Evolutionary conservation across 2,329 filamentous ascomycete species (phyloP).

Genomic region (Chalara sp.): DNA sequence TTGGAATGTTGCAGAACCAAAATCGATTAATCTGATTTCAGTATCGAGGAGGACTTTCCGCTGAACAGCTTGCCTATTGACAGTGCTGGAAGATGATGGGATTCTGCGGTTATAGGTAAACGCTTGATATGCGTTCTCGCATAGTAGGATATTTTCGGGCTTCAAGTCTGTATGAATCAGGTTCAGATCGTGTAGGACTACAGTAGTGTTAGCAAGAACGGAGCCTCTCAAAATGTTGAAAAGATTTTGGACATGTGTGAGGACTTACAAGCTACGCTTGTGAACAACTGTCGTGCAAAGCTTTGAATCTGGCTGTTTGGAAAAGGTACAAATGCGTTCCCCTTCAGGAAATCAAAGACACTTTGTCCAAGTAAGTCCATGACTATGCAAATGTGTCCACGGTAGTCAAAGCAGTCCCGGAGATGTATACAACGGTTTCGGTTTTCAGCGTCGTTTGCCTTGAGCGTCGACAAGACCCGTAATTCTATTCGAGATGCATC

Average conservation of each 20-base stretch:
- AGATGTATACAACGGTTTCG: constrained; percentile 95
- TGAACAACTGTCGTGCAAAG: constrained; percentile 92
- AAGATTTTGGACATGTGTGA: not conserved
- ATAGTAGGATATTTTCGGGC: constrained; percentile 64
- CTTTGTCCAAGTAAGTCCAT: constrained; percentile 81
- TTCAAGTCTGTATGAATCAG: constrained; percentile 86
- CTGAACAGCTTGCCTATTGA: constrained; percentile 55
- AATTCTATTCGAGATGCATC: constrained; percentile 94
- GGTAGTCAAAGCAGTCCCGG: constrained; percentile 93
- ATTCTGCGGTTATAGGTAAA: constrained; percentile 67
- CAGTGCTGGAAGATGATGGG: constrained; percentile 56
- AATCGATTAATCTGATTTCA: constrained; percentile 65
- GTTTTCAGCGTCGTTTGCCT: constrained; percentile 86
- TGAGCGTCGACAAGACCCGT: constrained; percentile 83
- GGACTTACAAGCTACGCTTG: constrained; percentile 90
- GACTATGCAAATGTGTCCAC: constrained; percentile 88
- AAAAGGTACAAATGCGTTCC: constrained; percentile 91
- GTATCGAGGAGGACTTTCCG: constrained; percentile 60
- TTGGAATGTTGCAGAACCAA: constrained; percentile 66
- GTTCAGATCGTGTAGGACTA: constrained; percentile 93
- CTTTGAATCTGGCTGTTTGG: constrained; percentile 97
- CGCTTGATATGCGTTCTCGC: constrained; percentile 58
- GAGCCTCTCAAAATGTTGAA: too few species aligned
- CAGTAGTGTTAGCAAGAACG: constrained; percentile 13
- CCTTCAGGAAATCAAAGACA: constrained; percentile 96